Evolutionary conservation across 768 basidiomycete genomes (phyloP).

Genomic region (Leccinum disarticulatum): DNA sequence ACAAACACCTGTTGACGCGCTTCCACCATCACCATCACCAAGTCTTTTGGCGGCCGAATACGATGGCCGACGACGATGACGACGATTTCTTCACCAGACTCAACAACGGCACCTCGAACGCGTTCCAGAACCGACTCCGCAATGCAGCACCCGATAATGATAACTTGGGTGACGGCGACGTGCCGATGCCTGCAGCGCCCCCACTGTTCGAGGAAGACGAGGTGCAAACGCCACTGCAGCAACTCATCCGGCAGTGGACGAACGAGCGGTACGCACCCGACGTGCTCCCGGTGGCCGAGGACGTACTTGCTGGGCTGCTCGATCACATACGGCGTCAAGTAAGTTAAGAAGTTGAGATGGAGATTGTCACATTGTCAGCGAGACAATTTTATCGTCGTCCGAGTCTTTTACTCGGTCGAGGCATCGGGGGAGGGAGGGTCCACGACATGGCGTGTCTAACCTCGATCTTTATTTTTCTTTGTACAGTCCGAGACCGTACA

Average conservation of each 20-base stretch:
- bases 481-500: conserved; percentile 75
- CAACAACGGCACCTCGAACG: conserved; percentile 7
- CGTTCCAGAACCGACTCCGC: conserved; percentile 40
- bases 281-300: conserved; percentile 71
- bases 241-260: conserved; percentile 80
- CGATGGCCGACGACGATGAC: conserved; percentile 14
- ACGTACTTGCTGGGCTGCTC: conserved; percentile 60
- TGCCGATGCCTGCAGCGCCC: conserved; percentile 30
- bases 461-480: neutral
- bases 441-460: neutral
- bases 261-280: conserved; percentile 84
- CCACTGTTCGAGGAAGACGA: conserved; percentile 35
- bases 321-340: conserved; percentile 86
- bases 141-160: conserved; percentile 31
- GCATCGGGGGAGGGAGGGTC: neutral
- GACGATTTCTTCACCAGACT: conserved; percentile 32
- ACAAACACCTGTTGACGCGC: neutral
- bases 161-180: conserved; percentile 21
- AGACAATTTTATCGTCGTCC: too few relatives aligned
- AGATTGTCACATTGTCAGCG: too few relatives aligned
- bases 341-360: conserved; percentile 20
- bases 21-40: too few relatives aligned
- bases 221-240: conserved; percentile 60
- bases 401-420: neutral
- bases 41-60: neutral